Percentiles rank a stretch among this genome's conserved stretches.
phyloP scores from a whole-genome alignment of 345 rosid genomes.

The Eutrema yunnanense region DNA sequence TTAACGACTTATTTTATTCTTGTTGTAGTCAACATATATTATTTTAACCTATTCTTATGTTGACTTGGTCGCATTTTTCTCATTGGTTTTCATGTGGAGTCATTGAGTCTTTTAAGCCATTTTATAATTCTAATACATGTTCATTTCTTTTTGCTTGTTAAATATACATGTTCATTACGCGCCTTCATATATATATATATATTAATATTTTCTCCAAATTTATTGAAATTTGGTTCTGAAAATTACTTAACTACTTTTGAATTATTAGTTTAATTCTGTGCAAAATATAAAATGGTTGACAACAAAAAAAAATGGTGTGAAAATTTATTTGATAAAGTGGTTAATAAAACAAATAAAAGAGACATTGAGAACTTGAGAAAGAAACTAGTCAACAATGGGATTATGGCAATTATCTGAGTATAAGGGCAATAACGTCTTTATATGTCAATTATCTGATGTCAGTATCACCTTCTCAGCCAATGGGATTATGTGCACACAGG shows the following conservation, averaged over 20 bases:
- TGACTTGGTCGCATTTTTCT: neutral
- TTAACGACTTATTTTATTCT: neutral
- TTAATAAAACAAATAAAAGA: neutral
- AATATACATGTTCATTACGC: neutral
- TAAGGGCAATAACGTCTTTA: neutral
- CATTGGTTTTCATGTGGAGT: constrained; percentile 14
- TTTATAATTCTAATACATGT: neutral
- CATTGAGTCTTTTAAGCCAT: neutral
- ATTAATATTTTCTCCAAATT: neutral
- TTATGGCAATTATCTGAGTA: no score
- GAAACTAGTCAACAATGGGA: no score
- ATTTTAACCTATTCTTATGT: neutral
- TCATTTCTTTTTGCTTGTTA: no score
- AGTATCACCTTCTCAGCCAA: constrained; percentile 2
- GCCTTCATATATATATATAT: no score
- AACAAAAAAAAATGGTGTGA: neutral
- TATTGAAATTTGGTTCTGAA: neutral
- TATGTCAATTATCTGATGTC: neutral
- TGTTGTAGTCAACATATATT: neutral
- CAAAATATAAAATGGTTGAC: neutral
- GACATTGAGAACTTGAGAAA: no score
- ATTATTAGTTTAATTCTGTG: neutral
- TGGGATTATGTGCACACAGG: constrained; percentile 4
- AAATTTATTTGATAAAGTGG: neutral
- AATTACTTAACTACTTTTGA: neutral